Evolutionary conservation across 75 land plant species (phyloP), one percentile per base, ranked within the genome.

Genomic region (Pinus albicaulis): DNA sequence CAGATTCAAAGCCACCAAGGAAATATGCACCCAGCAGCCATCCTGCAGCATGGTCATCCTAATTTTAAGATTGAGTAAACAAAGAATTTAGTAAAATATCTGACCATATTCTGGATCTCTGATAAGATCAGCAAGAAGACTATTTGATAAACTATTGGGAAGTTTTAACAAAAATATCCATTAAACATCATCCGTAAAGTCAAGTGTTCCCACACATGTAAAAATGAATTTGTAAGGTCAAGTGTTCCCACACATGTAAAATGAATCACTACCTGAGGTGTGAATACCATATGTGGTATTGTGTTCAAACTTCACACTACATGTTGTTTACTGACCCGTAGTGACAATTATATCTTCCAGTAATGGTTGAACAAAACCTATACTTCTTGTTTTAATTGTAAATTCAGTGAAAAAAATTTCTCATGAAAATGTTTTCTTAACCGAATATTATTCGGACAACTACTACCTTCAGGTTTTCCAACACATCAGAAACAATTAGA

Each of bases 1-100:
- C 98, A 56, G 93, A 90, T 15, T 86, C 87, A 84, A 81, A 96
- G 55, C 96, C 98, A 57, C 98, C 99, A 59, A 96, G 81, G 65
- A 96, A 92, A 71, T 92, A 96, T 22, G 99, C 91, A 76, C 98
- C 81, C 76, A 96, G 65, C 36, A 92, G 80, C 99, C 99, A 96
- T 3, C 99, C 99, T 96, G 81, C 48, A 75, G 57, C 74, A 55
- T 55, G 41, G 20, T 22, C 71, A 68, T 64, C 3, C 53, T 48
- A 31, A 44, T 23, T 69, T 64, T 55, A 48, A 48, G 53, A 11
- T 63, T 41, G 73, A 64, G 52, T 10, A 41, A 28, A 63, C 41
- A 14, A 62, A 59, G 34, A 34, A 55, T 57, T 64, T 31, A 23
- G 16, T 19, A 3, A 34, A 62, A 55, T 57, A 20, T 23, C 36